Percentiles rank a stretch among this genome's conserved stretches.
Evolutionary conservation across 2,329 filamentous ascomycete species (phyloP).

Genomic region (Fusarium solani-melongenae): DNA sequence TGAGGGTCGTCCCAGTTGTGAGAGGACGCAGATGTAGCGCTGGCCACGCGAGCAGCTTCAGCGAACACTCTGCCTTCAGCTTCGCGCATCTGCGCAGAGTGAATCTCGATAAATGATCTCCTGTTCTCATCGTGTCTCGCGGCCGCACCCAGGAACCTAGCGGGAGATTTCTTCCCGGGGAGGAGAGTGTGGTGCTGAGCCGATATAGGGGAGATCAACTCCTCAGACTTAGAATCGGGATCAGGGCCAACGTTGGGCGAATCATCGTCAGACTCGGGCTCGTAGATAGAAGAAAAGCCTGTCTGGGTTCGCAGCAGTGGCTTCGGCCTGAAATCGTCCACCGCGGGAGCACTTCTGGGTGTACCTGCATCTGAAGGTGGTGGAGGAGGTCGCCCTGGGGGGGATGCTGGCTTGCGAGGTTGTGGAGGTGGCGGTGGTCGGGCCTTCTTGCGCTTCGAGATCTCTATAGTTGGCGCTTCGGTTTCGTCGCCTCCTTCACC

Average conservation of each 20-base stretch:
- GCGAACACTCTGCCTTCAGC: conserved; percentile 70
- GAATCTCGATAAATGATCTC: conserved; percentile 68
- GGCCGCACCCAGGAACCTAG: conserved; percentile 57
- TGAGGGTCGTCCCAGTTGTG: conserved; percentile 49
- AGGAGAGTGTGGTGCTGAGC: conserved; percentile 42
- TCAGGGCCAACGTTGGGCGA: conserved; percentile 24
- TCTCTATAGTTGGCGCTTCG: conserved; percentile 76
- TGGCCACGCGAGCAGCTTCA: conserved; percentile 55
- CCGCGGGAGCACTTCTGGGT: conserved; percentile 6
- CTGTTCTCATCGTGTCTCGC: conserved; percentile 62
- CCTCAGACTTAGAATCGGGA: conserved; percentile 22
- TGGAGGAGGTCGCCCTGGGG: conserved; percentile 27
- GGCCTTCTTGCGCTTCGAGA: conserved; percentile 67
- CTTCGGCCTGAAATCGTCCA: conserved; percentile 63
- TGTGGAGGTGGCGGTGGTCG: conserved; percentile 49
- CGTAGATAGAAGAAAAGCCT: conserved; percentile 44
- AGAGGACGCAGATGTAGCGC: conserved; percentile 47
- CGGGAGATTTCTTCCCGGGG: conserved; percentile 48
- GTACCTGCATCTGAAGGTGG: conserved; percentile 16
- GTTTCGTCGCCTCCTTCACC: conserved; percentile 93
- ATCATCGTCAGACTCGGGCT: conserved; percentile 35
- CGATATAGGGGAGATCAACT: conserved; percentile 32
- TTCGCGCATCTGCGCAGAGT: conserved; percentile 69
- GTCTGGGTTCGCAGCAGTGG: conserved; percentile 52
- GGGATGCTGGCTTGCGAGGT: conserved; percentile 32